Conservation (phyloP, 2,329 filamentous ascomycete species). For the Cordyceps militaris region DNA sequence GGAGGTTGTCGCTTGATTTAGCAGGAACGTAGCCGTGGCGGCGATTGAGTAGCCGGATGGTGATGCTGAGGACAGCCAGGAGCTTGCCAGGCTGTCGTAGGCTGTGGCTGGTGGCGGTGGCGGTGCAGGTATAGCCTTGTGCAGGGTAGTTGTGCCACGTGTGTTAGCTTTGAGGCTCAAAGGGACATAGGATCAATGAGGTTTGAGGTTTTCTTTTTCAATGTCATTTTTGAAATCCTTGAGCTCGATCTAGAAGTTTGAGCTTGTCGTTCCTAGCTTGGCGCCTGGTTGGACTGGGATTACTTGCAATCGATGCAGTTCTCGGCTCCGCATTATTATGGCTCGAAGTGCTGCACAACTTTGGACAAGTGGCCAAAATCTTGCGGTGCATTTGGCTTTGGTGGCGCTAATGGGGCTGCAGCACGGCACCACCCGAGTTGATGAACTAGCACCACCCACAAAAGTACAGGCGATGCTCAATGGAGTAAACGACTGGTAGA, state of each 20-base stretch:
- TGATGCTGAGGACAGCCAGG: neutral
- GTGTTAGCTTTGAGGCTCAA: no score
- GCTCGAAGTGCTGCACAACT: no score
- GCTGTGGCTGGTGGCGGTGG: conserved; percentile 7
- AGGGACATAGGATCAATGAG: no score
- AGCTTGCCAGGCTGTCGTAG: neutral
- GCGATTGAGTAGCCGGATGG: neutral
- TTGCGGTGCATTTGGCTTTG: neutral
- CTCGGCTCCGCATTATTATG: no score
- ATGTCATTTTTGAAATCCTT: no score
- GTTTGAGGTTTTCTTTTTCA: no score
- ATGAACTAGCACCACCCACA: neutral
- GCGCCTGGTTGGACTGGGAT: no score
- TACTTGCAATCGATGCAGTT: no score
- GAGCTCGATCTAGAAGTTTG: no score
- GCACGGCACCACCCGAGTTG: neutral
- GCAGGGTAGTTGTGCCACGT: neutral
- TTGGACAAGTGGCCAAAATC: no score
- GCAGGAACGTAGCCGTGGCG: neutral
- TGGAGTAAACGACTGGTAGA: neutral
- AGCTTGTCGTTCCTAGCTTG: no score
- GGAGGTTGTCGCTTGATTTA: neutral
- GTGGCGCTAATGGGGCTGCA: neutral
- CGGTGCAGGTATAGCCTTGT: conserved; percentile 3
- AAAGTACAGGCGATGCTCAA: neutral